Conservation (phyloP, 169 alveolate genomes). For the Babesia divergens region DNA sequence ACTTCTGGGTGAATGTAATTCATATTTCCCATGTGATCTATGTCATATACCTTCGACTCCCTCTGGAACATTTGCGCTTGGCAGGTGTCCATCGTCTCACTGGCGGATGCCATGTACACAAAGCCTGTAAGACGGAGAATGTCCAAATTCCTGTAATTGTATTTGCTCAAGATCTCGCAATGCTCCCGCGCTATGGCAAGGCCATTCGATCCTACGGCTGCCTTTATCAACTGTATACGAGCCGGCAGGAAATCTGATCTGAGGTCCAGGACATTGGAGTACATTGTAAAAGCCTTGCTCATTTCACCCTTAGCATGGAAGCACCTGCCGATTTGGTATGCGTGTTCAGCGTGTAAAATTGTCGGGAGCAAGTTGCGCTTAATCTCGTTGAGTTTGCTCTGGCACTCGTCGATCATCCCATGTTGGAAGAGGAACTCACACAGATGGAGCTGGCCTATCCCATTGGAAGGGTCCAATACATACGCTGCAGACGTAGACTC, state of each 20-base stretch:
- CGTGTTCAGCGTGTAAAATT: slow-evolving; percentile 23
- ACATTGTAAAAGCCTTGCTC: slow-evolving; percentile 6
- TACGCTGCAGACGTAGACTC: slow-evolving; percentile 8
- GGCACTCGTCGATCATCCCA: slow-evolving; percentile 33
- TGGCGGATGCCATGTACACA: slow-evolving; percentile 48
- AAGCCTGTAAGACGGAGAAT: slow-evolving; percentile 19
- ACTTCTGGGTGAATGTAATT: slow-evolving; percentile 45
- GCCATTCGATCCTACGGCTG: slow-evolving; percentile 26
- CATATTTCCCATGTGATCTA: slow-evolving; percentile 34
- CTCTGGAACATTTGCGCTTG: slow-evolving; percentile 27
- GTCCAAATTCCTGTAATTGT: slow-evolving; percentile 23
- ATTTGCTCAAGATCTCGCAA: slow-evolving; percentile 35
- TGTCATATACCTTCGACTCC: slow-evolving; percentile 7
- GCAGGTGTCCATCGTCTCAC: slow-evolving; percentile 41
- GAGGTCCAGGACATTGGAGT: slow-evolving; percentile 17
- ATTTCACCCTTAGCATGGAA: slow-evolving; percentile 30
- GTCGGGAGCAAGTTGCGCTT: not conserved
- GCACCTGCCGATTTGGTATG: slow-evolving; percentile 51
- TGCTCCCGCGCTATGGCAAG: slow-evolving; percentile 56
- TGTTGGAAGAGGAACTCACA: slow-evolving; percentile 53
- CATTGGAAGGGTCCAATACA: not conserved
- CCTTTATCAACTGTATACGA: slow-evolving; percentile 47
- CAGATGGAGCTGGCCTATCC: slow-evolving; percentile 22
- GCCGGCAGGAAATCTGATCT: slow-evolving; percentile 48
- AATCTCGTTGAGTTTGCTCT: slow-evolving; percentile 20